These are phyloP conservation scores for Chaetomiaceae sp. DNA, from an alignment of 2,329 filamentous ascomycete genomes.

Conservation along the genomic window DNA sequence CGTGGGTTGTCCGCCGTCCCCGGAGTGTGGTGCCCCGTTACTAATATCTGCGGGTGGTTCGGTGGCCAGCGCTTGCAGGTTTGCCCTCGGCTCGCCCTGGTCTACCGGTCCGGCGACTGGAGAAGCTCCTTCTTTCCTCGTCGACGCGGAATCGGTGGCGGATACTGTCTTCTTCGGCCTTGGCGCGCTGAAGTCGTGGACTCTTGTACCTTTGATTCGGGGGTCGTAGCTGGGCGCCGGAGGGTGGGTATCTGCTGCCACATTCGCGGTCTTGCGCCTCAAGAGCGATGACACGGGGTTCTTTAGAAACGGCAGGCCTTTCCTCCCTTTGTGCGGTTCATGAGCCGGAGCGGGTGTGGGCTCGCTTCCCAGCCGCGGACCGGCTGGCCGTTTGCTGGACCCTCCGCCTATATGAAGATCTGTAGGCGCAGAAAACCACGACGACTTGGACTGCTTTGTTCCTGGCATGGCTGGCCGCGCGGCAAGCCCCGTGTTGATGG, in stretches of 20 bases:
- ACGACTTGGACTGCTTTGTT: constrained; percentile 31
- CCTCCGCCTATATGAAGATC: constrained; percentile 39
- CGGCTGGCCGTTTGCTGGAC: constrained; percentile 40
- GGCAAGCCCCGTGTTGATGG: constrained; percentile 34
- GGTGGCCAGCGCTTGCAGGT: background rate
- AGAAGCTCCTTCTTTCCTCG: background rate
- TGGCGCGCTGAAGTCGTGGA: constrained; percentile 64
- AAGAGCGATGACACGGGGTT: constrained; percentile 56
- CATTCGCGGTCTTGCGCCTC: constrained; percentile 52
- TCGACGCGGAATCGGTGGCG: background rate
- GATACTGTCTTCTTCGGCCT: constrained; percentile 30
- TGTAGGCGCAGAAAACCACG: constrained; percentile 48
- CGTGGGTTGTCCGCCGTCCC: no score
- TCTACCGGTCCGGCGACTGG: background rate
- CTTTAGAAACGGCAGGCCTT: constrained; percentile 54
- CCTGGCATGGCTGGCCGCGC: constrained; percentile 29
- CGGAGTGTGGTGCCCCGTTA: background rate
- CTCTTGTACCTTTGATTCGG: constrained; percentile 57
- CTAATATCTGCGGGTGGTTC: background rate
- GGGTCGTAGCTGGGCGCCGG: constrained; percentile 52
- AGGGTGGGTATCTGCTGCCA: constrained; percentile 40
- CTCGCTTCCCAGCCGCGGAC: constrained; percentile 39
- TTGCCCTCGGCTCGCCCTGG: background rate
- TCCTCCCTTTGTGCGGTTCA: constrained; percentile 46
- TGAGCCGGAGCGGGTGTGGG: constrained; percentile 31